A percentile compares a stretch with the other conserved stretches of the same genome.
Conservation (phyloP, 257 asterid species). For the Ballota nigra region DNA sequence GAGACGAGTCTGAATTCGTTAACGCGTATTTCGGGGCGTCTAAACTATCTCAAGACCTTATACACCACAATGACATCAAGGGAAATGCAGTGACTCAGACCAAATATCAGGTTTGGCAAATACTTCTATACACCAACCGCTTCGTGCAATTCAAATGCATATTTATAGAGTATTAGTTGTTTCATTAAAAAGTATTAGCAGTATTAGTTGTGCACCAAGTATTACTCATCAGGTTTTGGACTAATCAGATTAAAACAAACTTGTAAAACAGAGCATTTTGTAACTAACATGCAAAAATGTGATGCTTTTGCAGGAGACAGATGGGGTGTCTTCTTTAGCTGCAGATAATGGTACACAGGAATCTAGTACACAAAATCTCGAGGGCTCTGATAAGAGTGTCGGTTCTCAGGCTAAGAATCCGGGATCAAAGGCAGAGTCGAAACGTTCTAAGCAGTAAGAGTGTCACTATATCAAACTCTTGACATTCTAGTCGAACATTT, state of each 20-base stretch:
- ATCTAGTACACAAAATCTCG: slow-evolving; percentile 28
- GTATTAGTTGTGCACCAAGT: no score
- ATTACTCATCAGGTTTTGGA: slow-evolving; percentile 21
- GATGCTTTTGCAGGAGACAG: slow-evolving; percentile 33
- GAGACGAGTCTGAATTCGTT: slow-evolving; percentile 30
- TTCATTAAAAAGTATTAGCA: no score
- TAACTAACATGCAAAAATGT: background rate
- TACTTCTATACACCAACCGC: no score
- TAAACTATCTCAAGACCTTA: slow-evolving; percentile 15
- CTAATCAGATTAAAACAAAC: background rate
- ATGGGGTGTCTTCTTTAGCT: slow-evolving; percentile 21
- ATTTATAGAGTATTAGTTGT: no score
- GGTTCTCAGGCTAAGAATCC: slow-evolving; percentile 44
- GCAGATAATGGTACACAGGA: slow-evolving; percentile 39
- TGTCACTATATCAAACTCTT: background rate
- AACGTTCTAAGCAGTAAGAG: slow-evolving; percentile 73
- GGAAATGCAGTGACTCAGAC: slow-evolving; percentile 13
- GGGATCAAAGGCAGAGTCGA: slow-evolving; percentile 55
- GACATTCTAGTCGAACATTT: background rate
- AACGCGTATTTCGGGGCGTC: slow-evolving; percentile 20
- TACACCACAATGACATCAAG: slow-evolving; percentile 9
- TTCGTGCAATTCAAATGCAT: no score
- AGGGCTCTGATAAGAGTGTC: slow-evolving; percentile 41
- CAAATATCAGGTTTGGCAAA: slow-evolving; percentile 30
- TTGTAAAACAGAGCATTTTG: background rate